Conservation (phyloP, 306 rosid genomes). For the Dryas octopetala region DNA sequence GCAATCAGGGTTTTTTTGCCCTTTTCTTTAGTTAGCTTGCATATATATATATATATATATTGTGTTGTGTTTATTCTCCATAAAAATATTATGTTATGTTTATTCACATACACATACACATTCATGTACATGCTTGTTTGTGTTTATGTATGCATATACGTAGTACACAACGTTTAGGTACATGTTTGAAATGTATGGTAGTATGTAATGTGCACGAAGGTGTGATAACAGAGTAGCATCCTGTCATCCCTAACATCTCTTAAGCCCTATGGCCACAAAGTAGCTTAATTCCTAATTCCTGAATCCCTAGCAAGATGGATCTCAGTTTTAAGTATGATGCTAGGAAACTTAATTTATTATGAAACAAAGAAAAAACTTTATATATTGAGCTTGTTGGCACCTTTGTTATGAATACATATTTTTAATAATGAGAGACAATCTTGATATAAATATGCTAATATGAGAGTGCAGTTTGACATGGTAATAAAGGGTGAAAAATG, state of each 20-base stretch:
- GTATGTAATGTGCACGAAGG: not conserved
- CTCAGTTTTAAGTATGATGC: no score
- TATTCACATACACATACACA: not conserved
- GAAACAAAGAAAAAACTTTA: no score
- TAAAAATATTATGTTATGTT: not conserved
- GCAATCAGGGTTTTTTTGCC: not conserved
- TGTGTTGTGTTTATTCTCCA: no score
- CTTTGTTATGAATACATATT: not conserved
- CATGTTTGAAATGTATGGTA: constrained; percentile 1
- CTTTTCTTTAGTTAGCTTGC: constrained; percentile 1
- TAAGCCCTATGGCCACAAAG: not conserved
- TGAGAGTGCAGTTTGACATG: not conserved
- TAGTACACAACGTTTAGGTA: not conserved
- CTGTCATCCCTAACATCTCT: not conserved
- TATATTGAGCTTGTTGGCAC: not conserved
- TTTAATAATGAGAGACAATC: not conserved
- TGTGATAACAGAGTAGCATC: not conserved
- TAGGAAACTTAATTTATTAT: no score
- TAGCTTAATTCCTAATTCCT: no score
- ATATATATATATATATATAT: not conserved
- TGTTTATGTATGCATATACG: not conserved
- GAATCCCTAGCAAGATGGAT: no score
- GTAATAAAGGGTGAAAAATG: not conserved
- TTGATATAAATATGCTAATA: not conserved
- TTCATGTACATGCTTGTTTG: not conserved